A percentile compares a stretch with the other conserved stretches of the same genome.
Conservation (phyloP, 768 basidiomycete genomes). For the Tylopilus rubrobrunneus region DNA sequence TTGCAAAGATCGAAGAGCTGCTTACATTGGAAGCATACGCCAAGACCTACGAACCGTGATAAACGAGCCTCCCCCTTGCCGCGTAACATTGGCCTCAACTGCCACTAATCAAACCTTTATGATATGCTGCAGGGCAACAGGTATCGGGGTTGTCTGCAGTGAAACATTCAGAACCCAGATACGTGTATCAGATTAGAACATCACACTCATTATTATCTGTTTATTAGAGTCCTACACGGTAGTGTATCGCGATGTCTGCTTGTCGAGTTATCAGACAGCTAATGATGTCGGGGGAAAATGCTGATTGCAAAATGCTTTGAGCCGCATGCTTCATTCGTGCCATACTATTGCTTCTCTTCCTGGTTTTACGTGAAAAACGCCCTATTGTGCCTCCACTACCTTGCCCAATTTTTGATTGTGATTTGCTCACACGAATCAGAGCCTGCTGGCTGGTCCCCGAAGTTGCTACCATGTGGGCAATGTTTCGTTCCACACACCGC, state of each 20-base stretch:
- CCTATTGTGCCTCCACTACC: too few relatives aligned
- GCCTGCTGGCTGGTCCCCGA: too few relatives aligned
- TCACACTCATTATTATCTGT: neutral
- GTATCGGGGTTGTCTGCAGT: neutral
- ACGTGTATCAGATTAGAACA: constrained; percentile 11
- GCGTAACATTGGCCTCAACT: constrained; percentile 21
- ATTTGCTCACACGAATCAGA: too few relatives aligned
- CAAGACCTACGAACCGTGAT: constrained; percentile 46
- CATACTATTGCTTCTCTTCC: neutral
- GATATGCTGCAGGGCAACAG: constrained; percentile 1
- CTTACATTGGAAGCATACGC: constrained; percentile 77
- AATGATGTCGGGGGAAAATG: neutral
- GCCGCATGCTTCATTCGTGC: neutral
- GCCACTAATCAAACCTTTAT: constrained; percentile 7
- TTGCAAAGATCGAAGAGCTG: constrained; percentile 58
- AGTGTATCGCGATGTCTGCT: neutral
- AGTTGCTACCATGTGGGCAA: too few relatives aligned
- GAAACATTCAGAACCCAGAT: constrained; percentile 1
- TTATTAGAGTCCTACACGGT: neutral
- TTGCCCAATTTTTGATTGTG: too few relatives aligned
- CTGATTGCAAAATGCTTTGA: neutral
- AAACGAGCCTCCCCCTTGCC: neutral
- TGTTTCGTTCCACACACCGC: too few relatives aligned
- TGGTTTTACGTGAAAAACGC: too few relatives aligned
- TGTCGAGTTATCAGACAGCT: neutral